Evolutionary conservation across 495 filamentous ascomycete species (phyloP), one percentile per base, ranked within the genome.

Genomic region (Hypoxylon cercidicola): DNA sequence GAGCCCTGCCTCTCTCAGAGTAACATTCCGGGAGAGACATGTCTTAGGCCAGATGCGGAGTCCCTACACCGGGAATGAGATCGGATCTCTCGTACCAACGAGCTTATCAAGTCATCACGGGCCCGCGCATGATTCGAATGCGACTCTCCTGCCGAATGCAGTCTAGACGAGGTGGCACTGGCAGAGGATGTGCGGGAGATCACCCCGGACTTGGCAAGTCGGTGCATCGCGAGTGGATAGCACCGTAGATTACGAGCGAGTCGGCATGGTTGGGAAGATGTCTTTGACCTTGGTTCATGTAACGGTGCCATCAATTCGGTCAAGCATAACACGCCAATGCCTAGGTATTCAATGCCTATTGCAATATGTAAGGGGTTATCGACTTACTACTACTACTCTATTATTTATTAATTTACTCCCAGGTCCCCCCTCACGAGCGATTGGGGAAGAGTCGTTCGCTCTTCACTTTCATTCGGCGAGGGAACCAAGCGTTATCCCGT

Each of bases 161-260:
- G 65, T 18, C 21, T 68, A 68, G 55, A 39, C 15, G 45, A 56
- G 7, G 65, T 68, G 30, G 25, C 16, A 56, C 12, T 60, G 44
- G 37, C 37, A 45, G 55, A 56, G 65, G 78, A 69, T 69, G 66
- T 32, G 61, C 66, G 66, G 66, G 61, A 69, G 66, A 69, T 69
- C 66, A 60, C 66, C 61, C 66, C 61, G 61, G 60, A 69, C 66
- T 61, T 58, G 61, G 66, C 66, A 69, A 57, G 51, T 69, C 66
- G 48, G 54, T 28, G 46, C 52, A 61, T 32, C 52, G 30, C 50
- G 18, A 64, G 46, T 55, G 66, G 61, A n/a, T 18, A 50, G 47
- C 56, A 53, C 32, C 41, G 47, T 57, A 61, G 65, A 62, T 69
- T 65, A 57, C 52, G 55, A 55, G 47, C 40, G 12, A 47, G 40